These are phyloP conservation scores for Candida vaughaniae DNA, from an alignment of 805 yeast species.

Conservation along the genomic window DNA sequence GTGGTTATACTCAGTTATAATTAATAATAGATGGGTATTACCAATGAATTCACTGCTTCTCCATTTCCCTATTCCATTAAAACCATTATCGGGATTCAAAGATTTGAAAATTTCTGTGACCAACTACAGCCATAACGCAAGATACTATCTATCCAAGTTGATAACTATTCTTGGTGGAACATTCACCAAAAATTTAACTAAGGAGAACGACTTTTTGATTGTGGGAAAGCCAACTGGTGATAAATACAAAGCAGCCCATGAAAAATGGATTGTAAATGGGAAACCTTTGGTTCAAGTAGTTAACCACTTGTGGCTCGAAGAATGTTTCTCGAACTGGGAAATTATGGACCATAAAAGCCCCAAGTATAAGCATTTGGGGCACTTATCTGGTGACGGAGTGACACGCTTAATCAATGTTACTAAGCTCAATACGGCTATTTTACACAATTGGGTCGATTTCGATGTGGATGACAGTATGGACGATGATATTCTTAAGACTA, in stretches of 20 bases:
- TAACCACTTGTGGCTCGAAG: constrained; percentile 89
- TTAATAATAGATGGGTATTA: constrained; percentile 51
- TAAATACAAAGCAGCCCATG: constrained; percentile 68
- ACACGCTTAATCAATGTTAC: constrained; percentile 55
- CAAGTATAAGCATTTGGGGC: constrained; percentile 46
- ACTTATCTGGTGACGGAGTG: constrained; percentile 36
- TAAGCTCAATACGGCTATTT: constrained; percentile 39
- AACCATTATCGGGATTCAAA: constrained; percentile 52
- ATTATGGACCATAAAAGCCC: constrained; percentile 44
- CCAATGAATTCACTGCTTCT: constrained; percentile 57
- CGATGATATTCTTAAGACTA: constrained; percentile 19
- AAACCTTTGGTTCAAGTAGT: constrained; percentile 48
- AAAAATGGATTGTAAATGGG: constrained; percentile 51
- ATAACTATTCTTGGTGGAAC: constrained; percentile 71
- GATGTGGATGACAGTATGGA: constrained; percentile 17
- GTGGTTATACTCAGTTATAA: constrained; percentile 74
- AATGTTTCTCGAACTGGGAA: constrained; percentile 63
- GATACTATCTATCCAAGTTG: constrained; percentile 66
- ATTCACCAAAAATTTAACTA: constrained; percentile 65
- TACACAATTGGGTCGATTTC: constrained; percentile 34
- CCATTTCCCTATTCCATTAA: constrained; percentile 65
- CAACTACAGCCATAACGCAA: constrained; percentile 81
- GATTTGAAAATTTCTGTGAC: constrained; percentile 65
- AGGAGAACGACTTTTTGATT: constrained; percentile 68
- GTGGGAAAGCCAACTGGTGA: constrained; percentile 67